phyloP scores from a whole-genome alignment of 768 basidiomycete species.

The Hypholoma sublateritium region DNA sequence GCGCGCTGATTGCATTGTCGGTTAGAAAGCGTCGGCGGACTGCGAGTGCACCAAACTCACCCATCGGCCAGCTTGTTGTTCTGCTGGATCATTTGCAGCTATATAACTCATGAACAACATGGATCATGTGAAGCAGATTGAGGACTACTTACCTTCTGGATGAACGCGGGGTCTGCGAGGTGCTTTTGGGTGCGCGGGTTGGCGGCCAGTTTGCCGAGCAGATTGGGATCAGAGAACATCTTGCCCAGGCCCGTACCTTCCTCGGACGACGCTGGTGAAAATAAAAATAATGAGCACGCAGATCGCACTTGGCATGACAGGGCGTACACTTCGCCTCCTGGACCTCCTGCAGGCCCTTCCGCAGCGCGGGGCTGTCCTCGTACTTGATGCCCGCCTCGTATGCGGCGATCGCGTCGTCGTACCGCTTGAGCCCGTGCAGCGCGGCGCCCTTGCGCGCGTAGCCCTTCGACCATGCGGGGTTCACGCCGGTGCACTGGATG shows the following conservation, averaged over 20 bases:
- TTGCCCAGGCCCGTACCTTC: constrained; percentile 59
- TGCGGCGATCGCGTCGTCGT: constrained; percentile 79
- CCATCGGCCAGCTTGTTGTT: constrained; percentile 64
- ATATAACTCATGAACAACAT: constrained; percentile 6
- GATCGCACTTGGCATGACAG: background rate
- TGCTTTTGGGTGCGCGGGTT: constrained; percentile 87
- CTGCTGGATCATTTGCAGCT: constrained; percentile 68
- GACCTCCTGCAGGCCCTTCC: constrained; percentile 89
- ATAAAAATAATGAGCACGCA: constrained; percentile 3
- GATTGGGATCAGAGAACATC: constrained; percentile 82
- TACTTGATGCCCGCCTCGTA: constrained; percentile 81
- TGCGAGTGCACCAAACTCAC: constrained; percentile 32
- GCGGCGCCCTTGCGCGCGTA: constrained; percentile 93
- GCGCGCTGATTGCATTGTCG: constrained; percentile 35
- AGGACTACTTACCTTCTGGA: constrained; percentile 52
- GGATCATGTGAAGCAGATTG: constrained; percentile 6
- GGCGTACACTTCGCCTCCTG: constrained; percentile 74
- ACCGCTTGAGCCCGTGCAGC: constrained; percentile 77
- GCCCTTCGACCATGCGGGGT: constrained; percentile 86
- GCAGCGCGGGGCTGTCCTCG: constrained; percentile 79
- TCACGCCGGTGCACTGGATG: constrained; percentile 72
- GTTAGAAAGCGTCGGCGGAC: background rate
- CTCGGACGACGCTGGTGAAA: constrained; percentile 44
- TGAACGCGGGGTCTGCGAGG: constrained; percentile 80
- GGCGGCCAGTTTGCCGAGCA: constrained; percentile 78